Conservation (phyloP, 2,329 filamentous ascomycete species). For the Sclerotinia glacialis region DNA sequence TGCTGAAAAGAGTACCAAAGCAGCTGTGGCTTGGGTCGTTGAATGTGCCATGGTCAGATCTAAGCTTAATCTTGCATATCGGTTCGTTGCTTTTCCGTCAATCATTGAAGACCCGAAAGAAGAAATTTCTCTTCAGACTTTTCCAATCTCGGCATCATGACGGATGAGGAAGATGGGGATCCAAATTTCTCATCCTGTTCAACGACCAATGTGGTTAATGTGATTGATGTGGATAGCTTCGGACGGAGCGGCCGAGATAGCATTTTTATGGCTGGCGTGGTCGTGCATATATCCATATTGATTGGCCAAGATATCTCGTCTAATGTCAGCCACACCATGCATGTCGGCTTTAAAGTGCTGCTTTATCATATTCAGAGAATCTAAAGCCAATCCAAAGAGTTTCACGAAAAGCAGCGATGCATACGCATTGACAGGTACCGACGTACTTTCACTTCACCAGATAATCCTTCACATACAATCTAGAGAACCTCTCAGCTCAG, state of each 20-base stretch:
- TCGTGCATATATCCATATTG: conserved; percentile 16
- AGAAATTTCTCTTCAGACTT: not conserved
- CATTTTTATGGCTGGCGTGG: conserved; percentile 21
- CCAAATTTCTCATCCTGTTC: not conserved
- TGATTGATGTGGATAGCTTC: not conserved
- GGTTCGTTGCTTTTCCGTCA: conserved; percentile 11
- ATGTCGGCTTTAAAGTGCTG: conserved; percentile 2
- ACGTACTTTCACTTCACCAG: not conserved
- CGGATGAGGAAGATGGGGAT: conserved; percentile 6
- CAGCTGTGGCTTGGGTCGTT: conserved; percentile 14
- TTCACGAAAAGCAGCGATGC: conserved; percentile 19
- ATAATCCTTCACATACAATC: not conserved
- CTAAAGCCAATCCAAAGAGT: not conserved
- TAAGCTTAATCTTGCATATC: conserved; percentile 16
- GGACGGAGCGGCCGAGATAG: conserved; percentile 20
- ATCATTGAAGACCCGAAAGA: not conserved
- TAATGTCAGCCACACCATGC: conserved; percentile 17
- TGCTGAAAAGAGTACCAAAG: conserved; percentile 19
- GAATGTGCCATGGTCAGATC: not conserved
- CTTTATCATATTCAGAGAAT: conserved; percentile 7
- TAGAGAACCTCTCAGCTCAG: not conserved
- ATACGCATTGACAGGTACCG: conserved; percentile 10
- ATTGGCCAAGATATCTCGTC: conserved; percentile 14
- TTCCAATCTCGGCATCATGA: not conserved
- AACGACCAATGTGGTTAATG: conserved; percentile 9